Evolutionary conservation across 352 stramenopile genomes (phyloP), one percentile per base, ranked within the genome.

Genomic region (Pilasporangium apinafurcum): DNA sequence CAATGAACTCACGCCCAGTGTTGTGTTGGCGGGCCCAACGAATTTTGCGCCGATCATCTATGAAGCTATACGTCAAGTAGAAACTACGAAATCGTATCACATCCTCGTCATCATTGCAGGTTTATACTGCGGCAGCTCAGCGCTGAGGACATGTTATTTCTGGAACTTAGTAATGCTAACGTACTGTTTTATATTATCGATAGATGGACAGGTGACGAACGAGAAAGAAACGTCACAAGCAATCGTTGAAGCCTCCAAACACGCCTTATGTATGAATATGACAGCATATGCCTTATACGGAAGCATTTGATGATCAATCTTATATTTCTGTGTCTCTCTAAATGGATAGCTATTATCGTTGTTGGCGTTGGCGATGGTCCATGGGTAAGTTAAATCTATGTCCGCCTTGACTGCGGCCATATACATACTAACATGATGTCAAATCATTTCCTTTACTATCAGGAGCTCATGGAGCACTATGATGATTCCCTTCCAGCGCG

Each of bases 21-120:
- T 90, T 18, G 43, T 47, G 16, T 65, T 90, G 1, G 53, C 62
- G 6, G 77, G 81, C 5, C 73, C 75, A 13, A 92, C 75, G 5
- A 87, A 86, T 56, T 92, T 89, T 57, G 77, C 80, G 16, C 80
- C 80, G 16, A 74, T 87, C 40, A 90, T 92, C 42, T 66, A 83
- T 22, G 64, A 83, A 37, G 71, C 75, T 2, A 85, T 90, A 31
- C 51, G 66, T 4, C 68, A 78, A 20, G 68, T 76, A 22, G 67
- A 68, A 48, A 43, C 47, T 8, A 71, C 50, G 13, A 53, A 56
- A 9, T 62, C 49, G 39, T 89, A 83, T 46, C 77, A 86, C 40
- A 79, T 89, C 31, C 62, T 91, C 21, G 63, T 91, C 30, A 89
- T 91, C 41, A 69, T 89, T 27, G 73, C 75, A 49, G 65, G 60